Base-by-base conservation (phyloP, 2,329 filamentous ascomycete species). In the Calonectria pseudoturangicola region DNA sequence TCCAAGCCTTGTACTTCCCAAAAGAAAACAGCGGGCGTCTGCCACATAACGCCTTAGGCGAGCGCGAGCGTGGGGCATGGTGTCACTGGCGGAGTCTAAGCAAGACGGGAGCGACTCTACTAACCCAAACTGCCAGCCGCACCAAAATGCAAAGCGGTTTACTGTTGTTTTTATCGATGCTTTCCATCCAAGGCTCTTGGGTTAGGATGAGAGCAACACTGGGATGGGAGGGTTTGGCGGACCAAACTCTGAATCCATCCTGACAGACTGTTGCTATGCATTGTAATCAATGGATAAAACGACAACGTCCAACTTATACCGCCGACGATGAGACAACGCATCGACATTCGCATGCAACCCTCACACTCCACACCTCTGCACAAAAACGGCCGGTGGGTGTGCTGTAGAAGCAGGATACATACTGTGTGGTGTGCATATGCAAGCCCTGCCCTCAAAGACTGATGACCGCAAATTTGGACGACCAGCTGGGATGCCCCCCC, bases 1-100 rank as follows among this genome's bases (percentile, higher is more conserved):
- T 69, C 74, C 73, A 74, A 66, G 66, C 67, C 21, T 50, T 63
- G 48, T 60, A 69, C 63, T 73, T 69, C 75, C 62, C 69, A 72
- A 79, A 76, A 74, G 64, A 62, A 75, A 73, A 25, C 43, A 69
- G 70, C 71, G 66, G 51, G 75, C 72, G 71, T 67, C 68, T 70
- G 71, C 68, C 70, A 78, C 70, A 78, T 69, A 36, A 50, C 67
- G 39, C 68, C 72, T 76, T 58, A 77, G 71, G 68, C 71, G 77
- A 79, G 77, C 73, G 77, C 73, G 25, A 76, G 70, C 67, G 71
- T 73, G 75, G 75, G 71, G 69, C 78, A 77, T 72, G 71, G 75
- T 77, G 67, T 74, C 72, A 76, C 70, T 70, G 39, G 60, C 62
- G 36, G 33, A 58, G 63, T 69, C 66, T 51, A 54, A 62, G 56